A percentile compares a stretch with the other conserved stretches of the same genome.
phyloP scores from a whole-genome alignment of 805 yeast genomes.

The Candida rishiriensis region DNA sequence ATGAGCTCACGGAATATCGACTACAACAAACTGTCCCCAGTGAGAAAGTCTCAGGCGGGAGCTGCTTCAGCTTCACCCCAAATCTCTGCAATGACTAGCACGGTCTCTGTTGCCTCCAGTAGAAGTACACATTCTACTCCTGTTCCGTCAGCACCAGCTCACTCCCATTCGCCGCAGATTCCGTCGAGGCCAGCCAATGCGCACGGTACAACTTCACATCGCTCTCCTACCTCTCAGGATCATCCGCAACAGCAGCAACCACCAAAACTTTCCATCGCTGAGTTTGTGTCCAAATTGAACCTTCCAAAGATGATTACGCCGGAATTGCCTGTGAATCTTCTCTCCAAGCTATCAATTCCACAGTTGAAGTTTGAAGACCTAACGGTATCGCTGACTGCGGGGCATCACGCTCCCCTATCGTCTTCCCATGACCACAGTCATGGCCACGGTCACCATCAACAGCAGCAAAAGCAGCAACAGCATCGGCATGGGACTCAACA shows the following conservation, averaged over 20 bases:
- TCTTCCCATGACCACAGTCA: too few species aligned
- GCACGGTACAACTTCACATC: too few species aligned
- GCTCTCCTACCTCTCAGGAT: too few species aligned
- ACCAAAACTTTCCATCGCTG: neutral
- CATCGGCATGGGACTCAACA: too few species aligned
- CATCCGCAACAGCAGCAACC: slow-evolving; percentile 1
- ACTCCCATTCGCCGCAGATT: too few species aligned
- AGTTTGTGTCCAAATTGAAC: slow-evolving; percentile 5
- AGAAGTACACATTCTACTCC: too few species aligned
- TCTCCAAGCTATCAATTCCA: slow-evolving; percentile 10
- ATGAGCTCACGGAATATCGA: slow-evolving; percentile 1
- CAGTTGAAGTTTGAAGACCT: slow-evolving; percentile 17
- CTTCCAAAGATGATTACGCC: slow-evolving; percentile 19
- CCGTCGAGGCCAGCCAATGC: neutral
- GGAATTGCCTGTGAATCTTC: slow-evolving; percentile 11
- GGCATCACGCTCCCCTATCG: too few species aligned
- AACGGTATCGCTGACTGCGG: neutral
- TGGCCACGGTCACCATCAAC: too few species aligned
- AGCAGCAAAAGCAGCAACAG: too few species aligned
- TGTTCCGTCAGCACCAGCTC: too few species aligned
- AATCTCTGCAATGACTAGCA: neutral
- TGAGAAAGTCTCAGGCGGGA: slow-evolving; percentile 2
- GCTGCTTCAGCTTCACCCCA: neutral
- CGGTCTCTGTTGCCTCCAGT: neutral
- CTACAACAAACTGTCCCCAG: slow-evolving; percentile 5